Conservation (phyloP, 805 yeast genomes). For the Nakazawaea wickerhamii region DNA sequence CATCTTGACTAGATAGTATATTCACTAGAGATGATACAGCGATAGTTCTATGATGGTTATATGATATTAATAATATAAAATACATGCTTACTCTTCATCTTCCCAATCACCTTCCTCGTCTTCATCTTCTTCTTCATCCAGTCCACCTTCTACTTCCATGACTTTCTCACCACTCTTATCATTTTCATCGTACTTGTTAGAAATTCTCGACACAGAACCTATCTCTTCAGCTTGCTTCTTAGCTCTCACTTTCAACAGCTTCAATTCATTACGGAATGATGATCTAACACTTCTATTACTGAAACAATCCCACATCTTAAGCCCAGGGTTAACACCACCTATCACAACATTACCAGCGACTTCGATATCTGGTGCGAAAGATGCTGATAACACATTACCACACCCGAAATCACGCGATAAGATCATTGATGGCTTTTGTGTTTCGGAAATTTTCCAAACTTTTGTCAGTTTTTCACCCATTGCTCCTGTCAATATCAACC, state of each 20-base stretch:
- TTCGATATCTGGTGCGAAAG: slow-evolving; percentile 84
- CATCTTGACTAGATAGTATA: too few species aligned
- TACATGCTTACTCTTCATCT: slow-evolving; percentile 9
- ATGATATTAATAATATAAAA: too few species aligned
- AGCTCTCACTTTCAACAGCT: slow-evolving; percentile 48
- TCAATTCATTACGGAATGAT: slow-evolving; percentile 57
- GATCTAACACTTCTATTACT: slow-evolving; percentile 74
- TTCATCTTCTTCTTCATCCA: slow-evolving; percentile 48
- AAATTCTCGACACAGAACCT: slow-evolving; percentile 67
- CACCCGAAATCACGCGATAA: slow-evolving; percentile 88
- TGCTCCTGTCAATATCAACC: slow-evolving; percentile 79
- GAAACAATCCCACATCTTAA: slow-evolving; percentile 91
- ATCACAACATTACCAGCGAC: slow-evolving; percentile 77
- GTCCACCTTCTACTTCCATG: slow-evolving; percentile 59
- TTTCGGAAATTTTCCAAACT: slow-evolving; percentile 71
- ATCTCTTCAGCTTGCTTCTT: slow-evolving; percentile 46
- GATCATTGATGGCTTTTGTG: slow-evolving; percentile 74
- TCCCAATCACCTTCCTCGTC: slow-evolving; percentile 35
- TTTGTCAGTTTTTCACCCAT: slow-evolving; percentile 85
- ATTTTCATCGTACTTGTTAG: slow-evolving; percentile 54
- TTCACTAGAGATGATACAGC: too few species aligned
- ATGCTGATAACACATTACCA: slow-evolving; percentile 80
- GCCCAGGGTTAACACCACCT: slow-evolving; percentile 81
- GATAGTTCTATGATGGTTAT: too few species aligned
- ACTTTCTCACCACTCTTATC: slow-evolving; percentile 47